phyloP scores from a whole-genome alignment of 2,329 filamentous ascomycete species.

The Aphanoascus verrucosus region DNA sequence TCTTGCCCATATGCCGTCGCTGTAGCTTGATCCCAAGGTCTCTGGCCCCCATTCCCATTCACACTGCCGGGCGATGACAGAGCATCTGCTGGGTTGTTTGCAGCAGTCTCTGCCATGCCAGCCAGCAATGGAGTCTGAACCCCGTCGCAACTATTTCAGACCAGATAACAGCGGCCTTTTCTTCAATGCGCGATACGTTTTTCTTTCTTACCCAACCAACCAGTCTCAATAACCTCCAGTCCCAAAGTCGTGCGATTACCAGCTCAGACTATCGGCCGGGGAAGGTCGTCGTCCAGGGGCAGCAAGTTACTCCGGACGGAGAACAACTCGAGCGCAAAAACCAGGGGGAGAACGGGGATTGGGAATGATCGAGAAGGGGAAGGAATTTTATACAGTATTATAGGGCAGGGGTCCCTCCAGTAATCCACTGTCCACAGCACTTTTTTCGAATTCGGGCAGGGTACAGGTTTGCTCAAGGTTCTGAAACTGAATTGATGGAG shows the following conservation, averaged over 20 bases:
- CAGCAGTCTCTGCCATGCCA: constrained; percentile 35
- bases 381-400: too few species aligned
- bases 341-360: too few species aligned
- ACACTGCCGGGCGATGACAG: constrained; percentile 28
- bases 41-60: constrained; percentile 24
- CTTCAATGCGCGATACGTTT: not conserved
- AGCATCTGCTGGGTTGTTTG: constrained; percentile 31
- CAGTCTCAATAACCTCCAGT: too few species aligned
- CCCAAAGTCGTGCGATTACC: not conserved
- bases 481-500: too few species aligned
- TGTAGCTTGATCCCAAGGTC: constrained; percentile 32
- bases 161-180: not conserved
- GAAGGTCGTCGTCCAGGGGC: constrained; percentile 1
- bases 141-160: not conserved
- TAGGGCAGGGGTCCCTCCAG: too few species aligned
- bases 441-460: too few species aligned
- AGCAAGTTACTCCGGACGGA: not conserved
- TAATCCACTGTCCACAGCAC: too few species aligned
- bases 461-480: too few species aligned
- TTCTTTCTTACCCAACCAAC: not conserved
- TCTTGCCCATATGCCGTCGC: constrained; percentile 29
- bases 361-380: too few species aligned
- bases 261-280: not conserved
- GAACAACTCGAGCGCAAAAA: not conserved
- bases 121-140: constrained; percentile 16